Conservation (phyloP, 2,329 filamentous ascomycete species). For the Cadophora gregata region DNA sequence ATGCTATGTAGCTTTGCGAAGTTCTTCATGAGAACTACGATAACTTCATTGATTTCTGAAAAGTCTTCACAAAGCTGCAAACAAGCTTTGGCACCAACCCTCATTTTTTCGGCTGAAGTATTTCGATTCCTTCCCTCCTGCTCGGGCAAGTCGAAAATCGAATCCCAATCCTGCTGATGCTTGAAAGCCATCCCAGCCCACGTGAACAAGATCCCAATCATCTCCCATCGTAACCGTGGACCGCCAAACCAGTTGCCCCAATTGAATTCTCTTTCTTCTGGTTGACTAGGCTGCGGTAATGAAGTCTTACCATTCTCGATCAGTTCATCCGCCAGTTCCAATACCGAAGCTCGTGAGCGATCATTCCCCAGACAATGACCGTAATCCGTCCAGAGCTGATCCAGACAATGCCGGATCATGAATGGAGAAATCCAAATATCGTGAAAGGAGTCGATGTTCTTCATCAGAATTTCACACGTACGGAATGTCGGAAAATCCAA, state of each 20-base stretch:
- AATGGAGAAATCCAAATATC: constrained; percentile 21
- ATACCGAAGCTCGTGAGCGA: constrained; percentile 19
- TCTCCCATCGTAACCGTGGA: constrained; percentile 15
- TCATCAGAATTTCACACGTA: constrained; percentile 19
- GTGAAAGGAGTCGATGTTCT: constrained; percentile 12
- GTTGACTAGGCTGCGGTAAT: not conserved
- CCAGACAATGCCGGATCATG: constrained; percentile 18
- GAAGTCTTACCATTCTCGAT: constrained; percentile 14
- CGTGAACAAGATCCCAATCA: constrained; percentile 22
- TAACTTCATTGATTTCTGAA: constrained; percentile 15
- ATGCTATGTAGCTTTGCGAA: constrained; percentile 18
- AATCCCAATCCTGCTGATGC: constrained; percentile 23
- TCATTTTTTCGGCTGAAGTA: constrained; percentile 17
- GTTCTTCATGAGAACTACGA: constrained; percentile 19
- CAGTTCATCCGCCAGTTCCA: constrained; percentile 15
- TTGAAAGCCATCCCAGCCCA: constrained; percentile 21
- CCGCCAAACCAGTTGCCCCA: constrained; percentile 23
- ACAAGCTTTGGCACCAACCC: constrained; percentile 15
- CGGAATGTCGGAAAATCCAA: constrained; percentile 21
- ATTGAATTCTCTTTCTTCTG: not conserved
- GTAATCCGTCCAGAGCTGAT: constrained; percentile 18
- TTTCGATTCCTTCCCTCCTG: constrained; percentile 14
- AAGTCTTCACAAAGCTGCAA: constrained; percentile 13
- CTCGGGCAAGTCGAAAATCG: constrained; percentile 15
- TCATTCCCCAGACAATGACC: constrained; percentile 9